Percentiles rank a stretch among this genome's conserved stretches.
Conservation (phyloP, 768 basidiomycete genomes). For the Termitomyces sp. region DNA sequence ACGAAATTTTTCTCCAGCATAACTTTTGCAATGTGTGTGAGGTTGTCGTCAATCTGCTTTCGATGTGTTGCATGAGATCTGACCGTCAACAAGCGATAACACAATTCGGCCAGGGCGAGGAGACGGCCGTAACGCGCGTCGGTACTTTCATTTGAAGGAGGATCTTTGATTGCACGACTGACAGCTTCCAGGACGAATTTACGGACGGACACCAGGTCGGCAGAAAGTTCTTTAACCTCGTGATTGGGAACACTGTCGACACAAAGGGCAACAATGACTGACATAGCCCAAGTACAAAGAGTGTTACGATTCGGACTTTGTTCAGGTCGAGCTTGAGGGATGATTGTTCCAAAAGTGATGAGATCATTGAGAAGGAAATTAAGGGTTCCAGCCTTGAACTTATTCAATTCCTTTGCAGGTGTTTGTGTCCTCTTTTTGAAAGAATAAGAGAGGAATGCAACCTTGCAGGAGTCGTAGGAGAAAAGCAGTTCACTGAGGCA, state of each 20-base stretch:
- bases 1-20: constrained; percentile 99
- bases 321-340: constrained; percentile 54
- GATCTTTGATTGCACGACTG: constrained; percentile 82
- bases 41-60: constrained; percentile 64
- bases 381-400: constrained; percentile 60
- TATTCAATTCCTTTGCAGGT: constrained; percentile 60
- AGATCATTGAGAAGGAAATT: constrained; percentile 82
- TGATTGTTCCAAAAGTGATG: constrained; percentile 70
- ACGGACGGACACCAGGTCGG: constrained; percentile 83
- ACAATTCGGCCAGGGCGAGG: constrained; percentile 81
- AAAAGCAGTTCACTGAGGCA: constrained; percentile 88
- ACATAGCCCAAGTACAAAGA: constrained; percentile 83
- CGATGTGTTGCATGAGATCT: constrained; percentile 58
- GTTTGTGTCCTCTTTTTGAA: constrained; percentile 59
- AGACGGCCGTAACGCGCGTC: constrained; percentile 85
- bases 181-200: constrained; percentile 90
- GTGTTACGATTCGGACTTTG: constrained; percentile 53
- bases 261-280: constrained; percentile 89
- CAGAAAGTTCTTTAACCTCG: constrained; percentile 71
- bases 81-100: constrained; percentile 80
- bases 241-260: constrained; percentile 67
- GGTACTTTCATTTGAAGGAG: constrained; percentile 47
- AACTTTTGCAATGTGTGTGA: constrained; percentile 90
- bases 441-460: constrained; percentile 76
- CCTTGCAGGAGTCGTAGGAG: constrained; percentile 89